Percentiles rank a stretch among this genome's conserved stretches.
These are phyloP conservation scores for Herpetomonas tarakana DNA, from an alignment of 208 protist genomes.

Conservation along the genomic window DNA sequence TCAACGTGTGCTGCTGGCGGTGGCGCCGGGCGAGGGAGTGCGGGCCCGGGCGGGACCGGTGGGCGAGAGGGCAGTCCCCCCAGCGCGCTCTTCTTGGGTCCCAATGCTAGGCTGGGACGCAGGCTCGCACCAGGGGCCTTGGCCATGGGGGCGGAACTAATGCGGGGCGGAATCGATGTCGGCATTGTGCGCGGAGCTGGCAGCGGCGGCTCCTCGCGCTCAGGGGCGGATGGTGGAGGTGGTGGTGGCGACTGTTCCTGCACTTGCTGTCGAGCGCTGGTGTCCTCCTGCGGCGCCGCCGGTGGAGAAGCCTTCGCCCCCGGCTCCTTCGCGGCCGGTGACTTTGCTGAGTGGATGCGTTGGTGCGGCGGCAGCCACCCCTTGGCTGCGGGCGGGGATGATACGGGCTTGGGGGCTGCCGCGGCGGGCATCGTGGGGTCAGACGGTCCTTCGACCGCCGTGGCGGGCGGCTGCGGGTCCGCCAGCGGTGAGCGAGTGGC, in stretches of 20 bases:
- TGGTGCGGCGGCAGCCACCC: conserved; percentile 1
- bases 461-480: not conserved
- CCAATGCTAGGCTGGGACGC: not conserved
- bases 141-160: conserved; percentile 24
- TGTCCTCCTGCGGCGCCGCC: too few species aligned
- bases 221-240: too few species aligned
- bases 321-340: not conserved
- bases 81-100: not conserved
- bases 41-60: not conserved
- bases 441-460: too few species aligned
- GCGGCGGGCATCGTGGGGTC: too few species aligned
- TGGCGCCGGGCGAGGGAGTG: too few species aligned
- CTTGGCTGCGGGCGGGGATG: not conserved
- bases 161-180: conserved; percentile 19
- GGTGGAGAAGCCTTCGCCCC: not conserved
- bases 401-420: not conserved
- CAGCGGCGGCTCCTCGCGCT: not conserved
- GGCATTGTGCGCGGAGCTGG: not conserved
- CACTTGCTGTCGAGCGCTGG: too few species aligned
- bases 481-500: too few species aligned
- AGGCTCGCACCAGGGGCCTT: not conserved
- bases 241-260: too few species aligned
- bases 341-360: not conserved
- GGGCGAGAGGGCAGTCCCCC: not conserved
- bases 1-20: too few species aligned